These are phyloP conservation scores for Halophytophthora batemanensis DNA, from an alignment of 352 stramenopile species.

Conservation along the genomic window DNA sequence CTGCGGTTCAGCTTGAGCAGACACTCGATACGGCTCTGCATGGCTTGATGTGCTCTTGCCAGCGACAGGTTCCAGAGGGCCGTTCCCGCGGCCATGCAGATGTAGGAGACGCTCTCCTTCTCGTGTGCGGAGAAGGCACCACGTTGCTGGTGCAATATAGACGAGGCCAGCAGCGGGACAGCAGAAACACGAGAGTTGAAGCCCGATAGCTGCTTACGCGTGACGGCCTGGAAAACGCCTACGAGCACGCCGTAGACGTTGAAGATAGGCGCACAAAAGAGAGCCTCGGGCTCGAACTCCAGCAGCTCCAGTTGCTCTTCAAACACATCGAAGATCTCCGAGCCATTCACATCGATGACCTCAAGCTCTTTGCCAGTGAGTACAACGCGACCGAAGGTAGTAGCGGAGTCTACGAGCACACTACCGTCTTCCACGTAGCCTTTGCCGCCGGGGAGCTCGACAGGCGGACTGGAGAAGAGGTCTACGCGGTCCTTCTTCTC, in stretches of 20 bases:
- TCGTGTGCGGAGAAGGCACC: constrained; percentile 30
- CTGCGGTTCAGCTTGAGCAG: constrained; percentile 73
- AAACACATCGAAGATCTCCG: constrained; percentile 57
- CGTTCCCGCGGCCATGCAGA: constrained; percentile 52
- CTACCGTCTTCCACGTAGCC: constrained; percentile 56
- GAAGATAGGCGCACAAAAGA: constrained; percentile 57
- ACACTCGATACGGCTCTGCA: constrained; percentile 69
- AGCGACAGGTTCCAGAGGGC: constrained; percentile 76
- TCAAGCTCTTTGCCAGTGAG: constrained; percentile 57
- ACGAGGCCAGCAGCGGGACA: constrained; percentile 9
- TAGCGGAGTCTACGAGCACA: constrained; percentile 52
- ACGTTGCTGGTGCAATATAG: constrained; percentile 9
- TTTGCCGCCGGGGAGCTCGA: constrained; percentile 35
- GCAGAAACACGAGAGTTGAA: constrained; percentile 13
- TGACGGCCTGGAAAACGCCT: constrained; percentile 64
- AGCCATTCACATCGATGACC: constrained; percentile 45
- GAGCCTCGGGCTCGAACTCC: constrained; percentile 54
- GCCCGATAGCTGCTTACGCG: constrained; percentile 26
- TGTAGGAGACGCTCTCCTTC: constrained; percentile 52
- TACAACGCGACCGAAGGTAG: constrained; percentile 66
- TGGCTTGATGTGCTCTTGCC: constrained; percentile 54
- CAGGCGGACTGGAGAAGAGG: constrained; percentile 58
- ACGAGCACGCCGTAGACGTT: constrained; percentile 62
- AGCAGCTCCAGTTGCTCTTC: constrained; percentile 67
- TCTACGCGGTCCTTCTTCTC: constrained; percentile 63